Base-by-base conservation (phyloP, 768 basidiomycete species). In the Serendipita sp. region DNA sequence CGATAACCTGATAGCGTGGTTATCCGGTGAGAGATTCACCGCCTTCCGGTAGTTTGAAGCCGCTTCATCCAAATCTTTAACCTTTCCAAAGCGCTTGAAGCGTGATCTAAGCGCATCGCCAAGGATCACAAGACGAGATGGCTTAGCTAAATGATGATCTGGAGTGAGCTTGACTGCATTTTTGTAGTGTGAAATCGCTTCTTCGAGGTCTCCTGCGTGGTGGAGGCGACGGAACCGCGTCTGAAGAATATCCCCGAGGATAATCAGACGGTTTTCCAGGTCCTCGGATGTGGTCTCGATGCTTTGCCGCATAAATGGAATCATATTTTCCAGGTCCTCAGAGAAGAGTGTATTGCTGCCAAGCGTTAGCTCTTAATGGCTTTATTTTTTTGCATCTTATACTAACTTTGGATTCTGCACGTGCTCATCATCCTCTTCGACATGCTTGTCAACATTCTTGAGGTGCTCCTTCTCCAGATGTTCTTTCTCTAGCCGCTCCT, bases 11-110 rank as follows among this genome's bases (percentile, higher is more conserved):
- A 24, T 24, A 24, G 24, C 24, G 24, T 24, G 24, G 24, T 24
- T 24, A 24, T 24, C 24, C 24, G 24, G 24, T 24, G 24, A 24
- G 1, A 24, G 66, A 47, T 32, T 60, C 30, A 63, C 45, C 8
- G 67, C 67, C 37, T 64, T 16, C 32, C 28, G 41, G 32, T 64
- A 38, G 45, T n/a, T 51, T 37, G 13, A 41, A 28, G 67, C 48
- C 24, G 67, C 67, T 48, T 68, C 60, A 7, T 41, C 38, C 5
- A 41, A 7, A 41, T 41, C 38, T 41, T 13, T 41, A 41, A 7
- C 38, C 5, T 64, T 46, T 16, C 66, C 66, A 10, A 67, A 35
- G n/a, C 54, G 66, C 53, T 67, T 30, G 56, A 67, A 67, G n/a
- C 66, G 66, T 5, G 66, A 7, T 2, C 11, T 7, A 18, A 24